Percentiles rank a stretch among this genome's conserved stretches.
These are phyloP conservation scores for Centaurea solstitialis DNA, from an alignment of 129 eudicot genomes.

Conservation along the genomic window DNA sequence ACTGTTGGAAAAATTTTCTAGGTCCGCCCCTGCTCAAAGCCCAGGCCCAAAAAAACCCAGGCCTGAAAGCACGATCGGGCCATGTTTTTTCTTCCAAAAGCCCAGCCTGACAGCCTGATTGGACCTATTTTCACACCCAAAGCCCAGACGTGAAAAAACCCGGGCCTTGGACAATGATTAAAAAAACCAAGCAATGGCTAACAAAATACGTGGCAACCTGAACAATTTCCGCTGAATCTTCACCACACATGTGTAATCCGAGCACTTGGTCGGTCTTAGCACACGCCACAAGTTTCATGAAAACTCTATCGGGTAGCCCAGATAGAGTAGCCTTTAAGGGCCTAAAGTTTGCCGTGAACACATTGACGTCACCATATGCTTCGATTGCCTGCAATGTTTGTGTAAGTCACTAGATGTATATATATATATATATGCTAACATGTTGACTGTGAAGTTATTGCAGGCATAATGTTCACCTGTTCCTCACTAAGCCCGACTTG, in stretches of 20 bases:
- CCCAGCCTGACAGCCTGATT: not conserved
- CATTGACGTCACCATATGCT: conserved; percentile 80
- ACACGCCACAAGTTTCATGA: conserved; percentile 90
- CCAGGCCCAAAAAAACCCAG: not conserved
- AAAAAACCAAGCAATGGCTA: not conserved
- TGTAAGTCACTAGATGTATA: not conserved
- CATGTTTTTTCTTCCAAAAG: not conserved
- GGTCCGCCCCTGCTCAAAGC: no score
- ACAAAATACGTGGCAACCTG: conserved; percentile 56
- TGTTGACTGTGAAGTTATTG: not conserved
- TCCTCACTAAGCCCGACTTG: conserved; percentile 96
- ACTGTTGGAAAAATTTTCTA: no score
- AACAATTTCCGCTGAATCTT: conserved; percentile 87
- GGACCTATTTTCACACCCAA: not conserved
- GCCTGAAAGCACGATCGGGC: not conserved
- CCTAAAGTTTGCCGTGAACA: conserved; percentile 85
- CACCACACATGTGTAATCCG: conserved; percentile 97
- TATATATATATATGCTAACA: not conserved
- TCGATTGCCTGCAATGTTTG: conserved; percentile 65
- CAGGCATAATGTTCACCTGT: conserved; percentile 53
- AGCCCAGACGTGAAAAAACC: not conserved
- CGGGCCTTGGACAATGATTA: not conserved
- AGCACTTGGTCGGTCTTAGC: conserved; percentile 82
- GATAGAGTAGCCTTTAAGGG: conserved; percentile 97
- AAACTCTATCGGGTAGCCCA: conserved; percentile 90